A percentile compares a stretch with the other conserved stretches of the same genome.
Conservation (phyloP, 352 stramenopile species). For the Globisporangium spiculum region DNA sequence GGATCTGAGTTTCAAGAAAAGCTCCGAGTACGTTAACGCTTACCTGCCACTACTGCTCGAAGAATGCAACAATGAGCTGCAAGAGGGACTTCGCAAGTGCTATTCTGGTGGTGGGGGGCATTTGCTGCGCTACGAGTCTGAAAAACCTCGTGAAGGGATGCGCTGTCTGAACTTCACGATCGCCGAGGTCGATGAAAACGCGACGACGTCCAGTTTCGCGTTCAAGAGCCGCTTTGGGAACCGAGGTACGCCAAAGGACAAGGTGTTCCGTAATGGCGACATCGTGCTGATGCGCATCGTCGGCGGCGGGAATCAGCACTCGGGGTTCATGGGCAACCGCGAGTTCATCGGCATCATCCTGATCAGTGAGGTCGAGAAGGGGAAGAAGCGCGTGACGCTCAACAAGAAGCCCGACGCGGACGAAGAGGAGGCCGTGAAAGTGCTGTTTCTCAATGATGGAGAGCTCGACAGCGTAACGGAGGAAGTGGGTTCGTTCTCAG, state of each 20-base stretch:
- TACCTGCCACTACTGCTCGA: constrained; percentile 80
- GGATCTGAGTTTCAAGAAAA: constrained; percentile 62
- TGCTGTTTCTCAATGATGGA: constrained; percentile 80
- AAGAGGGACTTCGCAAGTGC: constrained; percentile 57
- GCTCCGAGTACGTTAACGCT: constrained; percentile 68
- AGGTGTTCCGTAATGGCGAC: constrained; percentile 79
- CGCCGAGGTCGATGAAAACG: constrained; percentile 42
- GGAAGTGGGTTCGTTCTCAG: constrained; percentile 58
- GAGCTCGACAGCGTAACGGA: constrained; percentile 70
- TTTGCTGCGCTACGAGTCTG: constrained; percentile 71
- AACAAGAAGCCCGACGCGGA: constrained; percentile 40
- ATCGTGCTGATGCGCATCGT: constrained; percentile 57
- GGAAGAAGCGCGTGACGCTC: constrained; percentile 36
- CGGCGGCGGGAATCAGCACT: constrained; percentile 22
- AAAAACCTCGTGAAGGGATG: constrained; percentile 82
- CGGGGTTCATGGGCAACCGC: constrained; percentile 40
- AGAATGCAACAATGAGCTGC: constrained; percentile 81
- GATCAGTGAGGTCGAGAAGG: constrained; percentile 72
- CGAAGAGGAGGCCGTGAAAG: constrained; percentile 64
- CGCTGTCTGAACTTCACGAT: constrained; percentile 74
- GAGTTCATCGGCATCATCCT: constrained; percentile 75
- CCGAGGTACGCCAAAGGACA: constrained; percentile 43
- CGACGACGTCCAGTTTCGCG: constrained; percentile 19
- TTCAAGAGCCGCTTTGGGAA: constrained; percentile 19
- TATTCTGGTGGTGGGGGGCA: constrained; percentile 46